These are phyloP conservation scores for Colletotrichum orbiculare DNA, from an alignment of 2,329 filamentous ascomycete species.

Conservation along the genomic window DNA sequence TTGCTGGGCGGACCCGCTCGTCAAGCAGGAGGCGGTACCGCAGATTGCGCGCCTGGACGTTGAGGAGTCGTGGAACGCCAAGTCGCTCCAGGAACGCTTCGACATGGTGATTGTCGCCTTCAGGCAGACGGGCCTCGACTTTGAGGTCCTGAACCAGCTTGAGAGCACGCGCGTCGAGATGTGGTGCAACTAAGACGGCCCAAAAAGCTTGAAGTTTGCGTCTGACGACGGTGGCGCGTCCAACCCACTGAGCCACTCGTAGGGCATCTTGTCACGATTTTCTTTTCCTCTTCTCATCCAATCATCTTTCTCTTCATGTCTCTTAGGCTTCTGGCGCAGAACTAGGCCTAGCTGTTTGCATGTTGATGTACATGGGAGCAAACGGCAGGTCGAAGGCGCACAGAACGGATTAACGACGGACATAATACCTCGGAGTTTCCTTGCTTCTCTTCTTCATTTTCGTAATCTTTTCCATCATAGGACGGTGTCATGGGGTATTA, in stretches of 20 bases:
- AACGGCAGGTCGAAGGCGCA: constrained; percentile 3
- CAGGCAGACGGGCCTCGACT: constrained; percentile 55
- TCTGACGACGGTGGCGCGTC: constrained; percentile 23
- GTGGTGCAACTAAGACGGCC: constrained; percentile 47
- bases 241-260: constrained; percentile 2
- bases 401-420: constrained; percentile 6
- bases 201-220: constrained; percentile 7
- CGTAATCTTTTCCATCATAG: constrained; percentile 11
- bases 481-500: constrained; percentile 24
- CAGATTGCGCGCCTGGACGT: constrained; percentile 52
- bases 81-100: constrained; percentile 50
- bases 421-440: constrained; percentile 20
- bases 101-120: constrained; percentile 57
- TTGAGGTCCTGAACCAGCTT: constrained; percentile 49
- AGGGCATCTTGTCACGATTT: background rate
- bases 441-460: background rate
- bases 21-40: constrained; percentile 53
- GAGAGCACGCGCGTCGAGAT: constrained; percentile 49
- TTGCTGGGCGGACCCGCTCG: constrained; percentile 56
- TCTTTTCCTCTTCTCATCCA: constrained; percentile 7
- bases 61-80: constrained; percentile 49
- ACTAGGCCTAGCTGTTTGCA: constrained; percentile 3
- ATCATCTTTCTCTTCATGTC: constrained; percentile 2
- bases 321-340: constrained; percentile 8
- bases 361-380: constrained; percentile 19